These are phyloP conservation scores for Salix suchowensis DNA, from an alignment of 345 rosid genomes.

Conservation along the genomic window DNA sequence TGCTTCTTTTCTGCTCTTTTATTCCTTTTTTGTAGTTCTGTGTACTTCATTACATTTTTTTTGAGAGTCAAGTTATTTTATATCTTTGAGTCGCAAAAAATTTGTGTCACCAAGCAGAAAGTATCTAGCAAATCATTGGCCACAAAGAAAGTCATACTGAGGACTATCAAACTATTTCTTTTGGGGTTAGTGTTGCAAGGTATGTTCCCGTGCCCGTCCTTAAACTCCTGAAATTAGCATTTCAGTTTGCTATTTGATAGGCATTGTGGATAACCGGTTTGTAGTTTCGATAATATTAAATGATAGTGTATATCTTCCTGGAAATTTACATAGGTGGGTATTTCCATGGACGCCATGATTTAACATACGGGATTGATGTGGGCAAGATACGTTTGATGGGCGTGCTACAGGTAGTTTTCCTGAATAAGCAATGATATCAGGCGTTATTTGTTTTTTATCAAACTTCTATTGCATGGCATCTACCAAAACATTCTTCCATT, in stretches of 20 bases:
- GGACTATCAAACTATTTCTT: constrained; percentile 45
- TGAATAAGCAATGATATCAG: neutral
- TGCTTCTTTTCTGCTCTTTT: no score
- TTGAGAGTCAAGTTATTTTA: neutral
- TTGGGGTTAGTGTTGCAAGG: constrained; percentile 58
- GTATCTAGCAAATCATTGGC: constrained; percentile 36
- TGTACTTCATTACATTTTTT: neutral
- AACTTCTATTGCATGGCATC: neutral
- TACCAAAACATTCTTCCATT: no score
- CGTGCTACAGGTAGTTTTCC: constrained; percentile 45
- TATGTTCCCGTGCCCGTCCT: constrained; percentile 10
- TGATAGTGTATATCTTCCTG: neutral
- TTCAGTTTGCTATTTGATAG: neutral
- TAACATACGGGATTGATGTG: constrained; percentile 55
- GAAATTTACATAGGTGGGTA: constrained; percentile 40
- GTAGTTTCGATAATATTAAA: neutral
- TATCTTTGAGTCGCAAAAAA: neutral
- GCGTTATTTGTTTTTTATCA: neutral
- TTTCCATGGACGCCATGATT: constrained; percentile 48
- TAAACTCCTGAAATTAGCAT: neutral
- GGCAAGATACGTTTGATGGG: constrained; percentile 53
- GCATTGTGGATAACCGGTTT: neutral
- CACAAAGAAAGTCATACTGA: constrained; percentile 39
- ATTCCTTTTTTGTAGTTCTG: neutral
- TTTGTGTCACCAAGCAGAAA: constrained; percentile 32